These are phyloP conservation scores for Carnegiea gigantea DNA, from an alignment of 179 eudicot species.

Conservation along the genomic window DNA sequence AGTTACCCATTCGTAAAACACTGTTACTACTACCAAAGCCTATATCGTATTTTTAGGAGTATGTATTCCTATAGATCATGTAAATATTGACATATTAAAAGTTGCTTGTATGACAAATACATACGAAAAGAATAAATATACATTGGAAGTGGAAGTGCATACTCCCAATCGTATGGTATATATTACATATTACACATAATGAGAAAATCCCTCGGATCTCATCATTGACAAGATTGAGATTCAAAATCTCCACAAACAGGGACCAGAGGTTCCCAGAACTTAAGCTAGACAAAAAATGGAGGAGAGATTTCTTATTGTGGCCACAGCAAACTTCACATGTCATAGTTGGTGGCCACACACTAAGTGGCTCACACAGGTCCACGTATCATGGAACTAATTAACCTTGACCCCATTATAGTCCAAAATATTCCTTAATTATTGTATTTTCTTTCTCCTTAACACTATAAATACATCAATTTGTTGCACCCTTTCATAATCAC, in stretches of 20 bases:
- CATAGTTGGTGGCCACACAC: neutral
- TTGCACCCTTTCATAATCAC: neutral
- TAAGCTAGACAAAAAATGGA: neutral
- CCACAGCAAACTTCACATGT: neutral
- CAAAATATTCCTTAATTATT: conserved; percentile 5
- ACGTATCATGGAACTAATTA: neutral
- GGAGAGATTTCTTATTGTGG: neutral
- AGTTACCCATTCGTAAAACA: no score
- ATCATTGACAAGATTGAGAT: neutral
- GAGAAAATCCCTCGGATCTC: neutral
- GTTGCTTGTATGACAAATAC: no score
- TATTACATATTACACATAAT: no score
- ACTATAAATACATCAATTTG: neutral
- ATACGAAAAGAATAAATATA: no score
- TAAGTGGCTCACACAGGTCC: neutral
- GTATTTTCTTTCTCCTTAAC: no score
- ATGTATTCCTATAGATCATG: no score
- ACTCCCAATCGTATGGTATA: no score
- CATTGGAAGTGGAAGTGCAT: no score
- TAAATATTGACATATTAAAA: no score
- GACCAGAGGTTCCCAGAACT: neutral
- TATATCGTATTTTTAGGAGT: no score
- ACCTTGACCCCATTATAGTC: neutral
- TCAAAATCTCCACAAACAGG: neutral
- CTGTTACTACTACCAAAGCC: no score